phyloP scores from a whole-genome alignment of 2,329 filamentous ascomycete genomes.

The Fusarium sp. region DNA sequence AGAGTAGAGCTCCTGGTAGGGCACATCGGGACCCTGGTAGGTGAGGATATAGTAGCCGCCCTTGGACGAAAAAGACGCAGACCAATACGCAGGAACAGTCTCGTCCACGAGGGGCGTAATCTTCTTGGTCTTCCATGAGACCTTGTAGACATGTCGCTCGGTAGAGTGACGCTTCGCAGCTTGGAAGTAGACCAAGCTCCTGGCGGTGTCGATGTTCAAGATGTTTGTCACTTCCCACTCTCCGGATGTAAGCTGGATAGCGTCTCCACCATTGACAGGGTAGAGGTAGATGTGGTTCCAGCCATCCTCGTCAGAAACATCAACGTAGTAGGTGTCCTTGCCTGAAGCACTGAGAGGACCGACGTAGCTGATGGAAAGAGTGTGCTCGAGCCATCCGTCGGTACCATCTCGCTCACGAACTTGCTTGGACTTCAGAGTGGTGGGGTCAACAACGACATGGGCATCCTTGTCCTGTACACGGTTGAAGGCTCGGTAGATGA shows the following conservation, averaged over 20 bases:
- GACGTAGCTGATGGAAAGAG: constrained; percentile 66
- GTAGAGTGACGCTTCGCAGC: constrained; percentile 75
- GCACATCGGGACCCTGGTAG: constrained; percentile 75
- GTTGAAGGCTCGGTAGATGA: constrained; percentile 76
- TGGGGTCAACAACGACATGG: constrained; percentile 69
- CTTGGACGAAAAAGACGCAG: constrained; percentile 72
- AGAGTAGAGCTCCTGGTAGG: constrained; percentile 75
- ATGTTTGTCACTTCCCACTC: constrained; percentile 74
- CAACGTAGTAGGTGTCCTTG: constrained; percentile 68
- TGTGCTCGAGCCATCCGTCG: constrained; percentile 73
- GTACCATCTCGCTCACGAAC: constrained; percentile 69
- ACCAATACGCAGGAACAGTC: constrained; percentile 68
- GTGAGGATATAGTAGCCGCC: constrained; percentile 74
- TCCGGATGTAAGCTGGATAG: constrained; percentile 70
- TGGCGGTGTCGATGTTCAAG: constrained; percentile 68
- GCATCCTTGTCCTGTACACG: constrained; percentile 75
- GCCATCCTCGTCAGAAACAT: constrained; percentile 74
- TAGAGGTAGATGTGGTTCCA: constrained; percentile 79
- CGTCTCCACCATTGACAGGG: constrained; percentile 65
- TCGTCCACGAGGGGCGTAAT: constrained; percentile 73
- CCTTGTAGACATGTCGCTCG: constrained; percentile 75
- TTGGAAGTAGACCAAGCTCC: constrained; percentile 71
- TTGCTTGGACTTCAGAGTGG: constrained; percentile 57
- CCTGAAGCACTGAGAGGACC: constrained; percentile 55
- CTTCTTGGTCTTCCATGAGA: constrained; percentile 66